phyloP scores from a whole-genome alignment of 495 filamentous ascomycete species.

The Lindgomyces ingoldianus region DNA sequence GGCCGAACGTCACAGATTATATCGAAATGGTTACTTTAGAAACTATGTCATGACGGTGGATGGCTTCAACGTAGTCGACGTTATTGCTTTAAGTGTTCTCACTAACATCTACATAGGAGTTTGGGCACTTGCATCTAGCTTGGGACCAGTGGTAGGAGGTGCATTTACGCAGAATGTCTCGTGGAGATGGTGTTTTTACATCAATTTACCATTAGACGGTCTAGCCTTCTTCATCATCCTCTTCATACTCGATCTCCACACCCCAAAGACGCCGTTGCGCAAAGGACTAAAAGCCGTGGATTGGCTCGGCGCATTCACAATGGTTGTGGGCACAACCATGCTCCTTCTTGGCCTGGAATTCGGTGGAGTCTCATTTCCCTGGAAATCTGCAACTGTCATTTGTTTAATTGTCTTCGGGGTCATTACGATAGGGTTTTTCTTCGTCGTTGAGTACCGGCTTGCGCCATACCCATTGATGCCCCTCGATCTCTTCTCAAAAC shows the following conservation, averaged over 20 bases:
- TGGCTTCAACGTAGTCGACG: too few relatives aligned
- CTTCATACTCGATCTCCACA: conserved; percentile 74
- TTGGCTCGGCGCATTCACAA: conserved; percentile 66
- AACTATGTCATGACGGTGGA: too few relatives aligned
- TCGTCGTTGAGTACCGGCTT: conserved; percentile 68
- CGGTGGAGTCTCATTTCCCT: conserved; percentile 58
- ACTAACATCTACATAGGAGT: conserved; percentile 27
- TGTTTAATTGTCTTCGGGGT: conserved; percentile 78
- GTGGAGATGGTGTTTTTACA: conserved; percentile 45
- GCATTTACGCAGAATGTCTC: conserved; percentile 47
- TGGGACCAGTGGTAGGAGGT: conserved; percentile 49
- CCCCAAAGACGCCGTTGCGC: conserved; percentile 68
- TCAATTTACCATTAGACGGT: conserved; percentile 69
- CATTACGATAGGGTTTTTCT: conserved; percentile 61
- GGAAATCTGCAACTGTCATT: conserved; percentile 66
- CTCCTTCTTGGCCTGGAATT: conserved; percentile 50
- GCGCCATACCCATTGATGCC: conserved; percentile 81
- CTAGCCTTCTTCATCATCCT: conserved; percentile 65
- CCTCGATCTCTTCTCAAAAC: conserved; percentile 61
- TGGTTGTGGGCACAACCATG: conserved; percentile 79
- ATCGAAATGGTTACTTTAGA: too few relatives aligned
- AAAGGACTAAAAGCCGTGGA: conserved; percentile 75
- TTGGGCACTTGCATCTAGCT: conserved; percentile 47
- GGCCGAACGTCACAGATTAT: too few relatives aligned
- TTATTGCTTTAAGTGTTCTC: too few relatives aligned